phyloP scores from a whole-genome alignment of 2,329 filamentous ascomycete genomes.

The Colletotrichum eremochloae region DNA sequence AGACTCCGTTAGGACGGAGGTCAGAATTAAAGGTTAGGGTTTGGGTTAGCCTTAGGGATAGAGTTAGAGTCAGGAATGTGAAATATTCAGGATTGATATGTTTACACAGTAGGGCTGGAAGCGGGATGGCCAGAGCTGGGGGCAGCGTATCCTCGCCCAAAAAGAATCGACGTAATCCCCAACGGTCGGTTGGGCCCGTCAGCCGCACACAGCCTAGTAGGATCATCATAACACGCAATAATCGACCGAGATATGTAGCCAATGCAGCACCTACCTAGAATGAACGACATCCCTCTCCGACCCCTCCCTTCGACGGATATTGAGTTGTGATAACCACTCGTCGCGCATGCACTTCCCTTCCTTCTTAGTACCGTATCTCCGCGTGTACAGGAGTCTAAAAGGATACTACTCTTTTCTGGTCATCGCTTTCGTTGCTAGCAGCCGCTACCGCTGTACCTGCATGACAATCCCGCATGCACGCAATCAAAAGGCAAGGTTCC shows the following conservation, averaged over 20 bases:
- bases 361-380: background rate
- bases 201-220: constrained; percentile 16
- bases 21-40: too few relatives aligned
- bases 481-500: background rate
- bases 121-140: too few relatives aligned
- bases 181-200: constrained; percentile 26
- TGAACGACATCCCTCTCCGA: constrained; percentile 24
- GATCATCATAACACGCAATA: constrained; percentile 2
- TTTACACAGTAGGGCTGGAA: too few relatives aligned
- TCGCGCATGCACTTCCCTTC: constrained; percentile 26
- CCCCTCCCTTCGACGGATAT: background rate
- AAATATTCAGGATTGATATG: too few relatives aligned
- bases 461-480: constrained; percentile 1
- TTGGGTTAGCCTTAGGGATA: too few relatives aligned
- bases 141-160: background rate
- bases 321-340: constrained; percentile 6
- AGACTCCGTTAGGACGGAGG: too few relatives aligned
- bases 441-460: constrained; percentile 32
- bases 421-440: constrained; percentile 19
- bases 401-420: constrained; percentile 14
- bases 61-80: too few relatives aligned
- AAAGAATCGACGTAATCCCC: constrained; percentile 6
- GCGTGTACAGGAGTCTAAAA: background rate
- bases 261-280: background rate
- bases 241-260: background rate